Percentiles rank a stretch among this genome's conserved stretches.
These are phyloP conservation scores for Chrysosporium queenslandicum DNA, from an alignment of 2,329 filamentous ascomycete genomes.

Conservation along the genomic window DNA sequence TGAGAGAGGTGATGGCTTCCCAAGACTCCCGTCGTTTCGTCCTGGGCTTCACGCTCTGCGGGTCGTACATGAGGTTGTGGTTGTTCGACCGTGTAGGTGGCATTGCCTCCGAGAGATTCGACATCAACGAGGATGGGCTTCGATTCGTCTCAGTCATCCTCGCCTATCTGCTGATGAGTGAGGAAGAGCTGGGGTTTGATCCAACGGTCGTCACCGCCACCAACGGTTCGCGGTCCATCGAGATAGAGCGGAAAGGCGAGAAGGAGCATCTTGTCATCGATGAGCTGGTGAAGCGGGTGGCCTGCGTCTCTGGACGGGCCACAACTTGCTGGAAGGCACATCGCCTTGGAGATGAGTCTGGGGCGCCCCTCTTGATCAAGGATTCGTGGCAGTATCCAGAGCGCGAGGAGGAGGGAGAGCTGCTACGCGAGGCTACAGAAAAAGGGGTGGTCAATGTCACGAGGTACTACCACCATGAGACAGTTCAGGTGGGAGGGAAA, in stretches of 20 bases:
- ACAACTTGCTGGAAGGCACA: constrained; percentile 41
- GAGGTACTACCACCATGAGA: constrained; percentile 8
- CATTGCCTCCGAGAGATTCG: constrained; percentile 31
- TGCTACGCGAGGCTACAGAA: constrained; percentile 21
- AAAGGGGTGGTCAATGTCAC: constrained; percentile 21
- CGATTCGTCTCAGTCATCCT: constrained; percentile 10
- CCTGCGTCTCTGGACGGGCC: constrained; percentile 31
- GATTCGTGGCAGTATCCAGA: constrained; percentile 26
- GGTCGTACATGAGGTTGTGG: too few species aligned
- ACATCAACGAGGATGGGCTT: constrained; percentile 13
- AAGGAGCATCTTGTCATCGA: constrained; percentile 37
- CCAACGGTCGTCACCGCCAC: constrained; percentile 30
- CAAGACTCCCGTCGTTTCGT: neutral
- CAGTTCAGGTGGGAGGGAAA: neutral
- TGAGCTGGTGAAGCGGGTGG: constrained; percentile 26
- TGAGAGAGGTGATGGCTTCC: too few species aligned
- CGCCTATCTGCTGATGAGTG: constrained; percentile 28
- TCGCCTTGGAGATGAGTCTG: constrained; percentile 20
- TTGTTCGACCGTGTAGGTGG: constrained; percentile 40
- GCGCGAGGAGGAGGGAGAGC: constrained; percentile 22
- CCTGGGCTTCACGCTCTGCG: neutral
- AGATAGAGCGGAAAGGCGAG: constrained; percentile 13
- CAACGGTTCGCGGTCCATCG: neutral
- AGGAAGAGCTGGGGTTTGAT: constrained; percentile 38
- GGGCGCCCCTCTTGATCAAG: constrained; percentile 11